phyloP scores from a whole-genome alignment of 2,329 filamentous ascomycete species.

The Plenodomus tracheiphilus region DNA sequence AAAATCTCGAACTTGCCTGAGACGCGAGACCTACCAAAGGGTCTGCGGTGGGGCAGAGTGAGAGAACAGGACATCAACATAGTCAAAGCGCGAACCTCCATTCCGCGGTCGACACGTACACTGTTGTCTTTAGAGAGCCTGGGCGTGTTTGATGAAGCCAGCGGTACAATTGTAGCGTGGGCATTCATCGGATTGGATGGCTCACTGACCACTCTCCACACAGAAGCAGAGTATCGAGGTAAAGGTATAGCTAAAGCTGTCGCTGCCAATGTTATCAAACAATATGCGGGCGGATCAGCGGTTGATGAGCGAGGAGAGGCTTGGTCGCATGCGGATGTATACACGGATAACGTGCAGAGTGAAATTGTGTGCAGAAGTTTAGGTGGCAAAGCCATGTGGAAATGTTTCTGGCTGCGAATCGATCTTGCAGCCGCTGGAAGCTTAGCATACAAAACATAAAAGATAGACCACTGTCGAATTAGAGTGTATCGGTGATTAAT shows the following conservation, averaged over 20 bases:
- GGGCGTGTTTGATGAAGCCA: constrained; percentile 49
- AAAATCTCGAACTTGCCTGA: constrained; percentile 51
- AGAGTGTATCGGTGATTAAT: constrained; percentile 3
- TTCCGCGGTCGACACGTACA: constrained; percentile 58
- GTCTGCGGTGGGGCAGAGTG: constrained; percentile 61
- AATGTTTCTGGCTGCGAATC: constrained; percentile 60
- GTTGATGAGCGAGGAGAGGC: constrained; percentile 49
- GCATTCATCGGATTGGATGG: constrained; percentile 65
- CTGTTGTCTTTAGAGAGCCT: constrained; percentile 45
- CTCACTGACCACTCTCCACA: constrained; percentile 64
- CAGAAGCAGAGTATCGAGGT: constrained; percentile 62
- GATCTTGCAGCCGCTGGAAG: constrained; percentile 40
- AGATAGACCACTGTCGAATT: neutral
- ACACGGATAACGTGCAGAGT: constrained; percentile 62
- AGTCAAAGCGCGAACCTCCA: constrained; percentile 53
- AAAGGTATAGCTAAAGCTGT: constrained; percentile 66
- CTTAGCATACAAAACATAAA: constrained; percentile 12
- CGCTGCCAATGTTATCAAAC: constrained; percentile 60
- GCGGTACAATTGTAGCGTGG: constrained; percentile 63
- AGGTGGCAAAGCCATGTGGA: constrained; percentile 60
- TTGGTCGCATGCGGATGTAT: constrained; percentile 67
- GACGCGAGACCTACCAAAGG: constrained; percentile 47
- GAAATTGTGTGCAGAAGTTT: constrained; percentile 65
- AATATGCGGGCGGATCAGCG: constrained; percentile 40
- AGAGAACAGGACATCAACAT: constrained; percentile 57